Conservation (phyloP, 139 green algal genomes). For the Protoeuglena noctilucae region DNA sequence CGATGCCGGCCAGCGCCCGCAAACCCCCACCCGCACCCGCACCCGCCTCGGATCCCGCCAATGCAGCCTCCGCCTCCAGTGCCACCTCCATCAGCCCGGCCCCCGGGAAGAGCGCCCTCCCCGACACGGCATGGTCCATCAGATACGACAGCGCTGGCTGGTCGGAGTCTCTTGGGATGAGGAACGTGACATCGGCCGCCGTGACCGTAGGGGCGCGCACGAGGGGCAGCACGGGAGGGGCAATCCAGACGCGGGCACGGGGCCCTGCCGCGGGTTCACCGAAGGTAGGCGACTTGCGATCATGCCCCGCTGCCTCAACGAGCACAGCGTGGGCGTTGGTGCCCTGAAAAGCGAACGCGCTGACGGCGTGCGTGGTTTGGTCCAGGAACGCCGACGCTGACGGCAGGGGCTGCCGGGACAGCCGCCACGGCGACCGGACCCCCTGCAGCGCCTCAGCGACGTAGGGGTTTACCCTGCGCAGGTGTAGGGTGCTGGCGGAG, state of each 20-base stretch:
- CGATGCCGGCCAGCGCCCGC: slow-evolving; percentile 2
- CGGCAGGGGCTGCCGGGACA: neutral
- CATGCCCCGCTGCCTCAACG: too few relatives aligned
- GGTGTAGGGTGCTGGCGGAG: slow-evolving; percentile 19
- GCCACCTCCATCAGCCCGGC: slow-evolving; percentile 22
- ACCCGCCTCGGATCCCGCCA: too few relatives aligned
- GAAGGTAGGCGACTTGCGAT: too few relatives aligned
- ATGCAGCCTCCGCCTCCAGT: slow-evolving; percentile 17
- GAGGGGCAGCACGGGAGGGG: slow-evolving; percentile 29
- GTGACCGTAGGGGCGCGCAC: too few relatives aligned
- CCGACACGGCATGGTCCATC: neutral
- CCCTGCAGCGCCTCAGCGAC: slow-evolving; percentile 17
- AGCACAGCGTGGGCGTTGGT: neutral
- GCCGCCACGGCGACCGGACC: neutral
- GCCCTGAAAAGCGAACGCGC: neutral
- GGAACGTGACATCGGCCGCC: too few relatives aligned
- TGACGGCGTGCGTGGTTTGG: too few relatives aligned
- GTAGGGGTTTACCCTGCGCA: slow-evolving; percentile 34
- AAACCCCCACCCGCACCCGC: too few relatives aligned
- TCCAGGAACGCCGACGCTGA: slow-evolving; percentile 7
- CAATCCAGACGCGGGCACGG: slow-evolving; percentile 59
- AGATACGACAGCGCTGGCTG: slow-evolving; percentile 1
- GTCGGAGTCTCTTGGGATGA: too few relatives aligned
- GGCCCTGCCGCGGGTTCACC: too few relatives aligned
- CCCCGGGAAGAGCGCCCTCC: neutral